A percentile compares a stretch with the other conserved stretches of the same genome.
phyloP scores from a whole-genome alignment of 805 yeast genomes.

The Brettanomyces nanus region DNA sequence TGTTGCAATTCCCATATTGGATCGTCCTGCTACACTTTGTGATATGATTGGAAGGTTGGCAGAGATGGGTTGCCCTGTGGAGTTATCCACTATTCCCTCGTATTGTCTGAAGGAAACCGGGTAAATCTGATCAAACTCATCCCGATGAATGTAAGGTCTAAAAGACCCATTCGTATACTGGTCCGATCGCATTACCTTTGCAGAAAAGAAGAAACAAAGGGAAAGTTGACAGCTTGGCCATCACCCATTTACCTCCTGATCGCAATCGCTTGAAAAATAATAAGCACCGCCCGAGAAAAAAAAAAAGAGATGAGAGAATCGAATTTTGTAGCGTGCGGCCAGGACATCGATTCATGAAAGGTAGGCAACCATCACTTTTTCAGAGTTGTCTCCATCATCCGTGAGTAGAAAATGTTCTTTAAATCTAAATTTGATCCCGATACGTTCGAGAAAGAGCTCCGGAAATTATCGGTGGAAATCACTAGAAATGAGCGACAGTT shows the following conservation, averaged over 20 bases:
- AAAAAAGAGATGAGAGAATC: neutral
- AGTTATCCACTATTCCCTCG: constrained; percentile 28
- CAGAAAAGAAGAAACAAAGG: too few relatives aligned
- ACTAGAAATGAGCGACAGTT: constrained; percentile 17
- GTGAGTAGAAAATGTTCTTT: constrained; percentile 12
- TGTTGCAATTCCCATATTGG: neutral
- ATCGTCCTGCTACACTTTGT: neutral
- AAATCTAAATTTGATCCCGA: constrained; percentile 34
- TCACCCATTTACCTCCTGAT: too few relatives aligned
- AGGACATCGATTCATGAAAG: too few relatives aligned
- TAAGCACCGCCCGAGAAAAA: neutral
- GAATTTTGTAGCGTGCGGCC: too few relatives aligned
- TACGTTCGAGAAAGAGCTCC: constrained; percentile 35
- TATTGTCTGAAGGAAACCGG: constrained; percentile 26
- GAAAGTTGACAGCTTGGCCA: too few relatives aligned
- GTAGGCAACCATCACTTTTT: too few relatives aligned
- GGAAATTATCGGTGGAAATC: constrained; percentile 30
- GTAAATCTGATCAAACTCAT: constrained; percentile 27
- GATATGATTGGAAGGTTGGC: constrained; percentile 17
- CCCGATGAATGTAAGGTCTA: constrained; percentile 26
- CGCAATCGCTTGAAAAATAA: neutral
- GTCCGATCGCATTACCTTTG: constrained; percentile 15
- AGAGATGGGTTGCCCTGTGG: constrained; percentile 27
- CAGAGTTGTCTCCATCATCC: too few relatives aligned
- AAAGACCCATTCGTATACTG: constrained; percentile 18